Base-by-base conservation (phyloP, 1,139 yeast species). In the Geotrichum restrictum region DNA sequence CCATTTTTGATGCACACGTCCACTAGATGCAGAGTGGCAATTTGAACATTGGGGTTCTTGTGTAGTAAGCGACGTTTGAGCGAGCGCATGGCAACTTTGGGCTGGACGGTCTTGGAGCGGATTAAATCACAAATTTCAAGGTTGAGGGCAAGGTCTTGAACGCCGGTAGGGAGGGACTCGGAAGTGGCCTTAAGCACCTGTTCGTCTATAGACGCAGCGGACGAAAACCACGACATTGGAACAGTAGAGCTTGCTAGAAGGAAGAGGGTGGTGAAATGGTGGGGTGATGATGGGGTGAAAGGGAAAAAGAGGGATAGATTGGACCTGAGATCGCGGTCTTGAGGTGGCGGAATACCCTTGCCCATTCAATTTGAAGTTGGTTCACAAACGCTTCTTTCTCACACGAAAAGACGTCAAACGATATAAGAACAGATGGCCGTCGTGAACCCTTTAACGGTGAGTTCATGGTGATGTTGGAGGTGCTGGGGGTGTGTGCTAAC, bases 1-100 rank as follows among this genome's bases (percentile, higher is more conserved):
- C 96, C 91, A 67, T 94, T 93, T 71, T 93, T 93, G 53, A 93
- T 85, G 69, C 96, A 88, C 45, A 88, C 78, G 63, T 93, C 98
- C 22, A 84, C 75, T 59, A 94, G 74, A 64, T 85, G 85, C 64
- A 95, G 76, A 0, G 91, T 77, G 13, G 93, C 79, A 38, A 81
- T 75, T 61, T 87, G 86, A 31, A 83, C 79, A 68, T 89, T 89
- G 8, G 97, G 96, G 60, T 80, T 78, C 18, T 80, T 77, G 55
- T 78, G 74, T 31, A 83, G 74, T 38, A 91, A 72, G 48, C 97
- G 75, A 59, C 83, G 85, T 73, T 88, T 89, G 57, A 93, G 71
- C 18, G 84, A 73, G 57, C 95, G 73, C 95, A 91, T 86, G 46
- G 95, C 88, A 58, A 85, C 93, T 63, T 82, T 85, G 3, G 97